Evolutionary conservation across 805 yeast genomes (phyloP).

Genomic region (Isabelozyma heimii): DNA sequence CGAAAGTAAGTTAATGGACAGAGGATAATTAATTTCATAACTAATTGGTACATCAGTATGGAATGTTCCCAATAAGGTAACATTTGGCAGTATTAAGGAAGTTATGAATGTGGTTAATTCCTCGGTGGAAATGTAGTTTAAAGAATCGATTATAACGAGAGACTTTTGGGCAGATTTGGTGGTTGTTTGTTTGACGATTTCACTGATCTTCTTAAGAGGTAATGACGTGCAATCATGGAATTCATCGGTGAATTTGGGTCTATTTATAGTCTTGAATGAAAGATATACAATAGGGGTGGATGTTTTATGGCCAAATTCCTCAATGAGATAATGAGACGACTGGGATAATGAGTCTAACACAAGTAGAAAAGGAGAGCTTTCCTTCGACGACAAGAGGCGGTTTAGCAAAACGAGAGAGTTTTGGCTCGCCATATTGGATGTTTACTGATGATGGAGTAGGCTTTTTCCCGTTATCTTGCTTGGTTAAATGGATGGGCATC

Average conservation of each 20-base stretch:
- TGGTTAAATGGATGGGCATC: not conserved
- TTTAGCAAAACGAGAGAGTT: conserved; percentile 53
- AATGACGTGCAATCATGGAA: conserved; percentile 45
- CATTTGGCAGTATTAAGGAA: conserved; percentile 34
- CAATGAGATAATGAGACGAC: conserved; percentile 53
- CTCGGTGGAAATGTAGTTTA: conserved; percentile 53
- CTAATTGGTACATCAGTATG: conserved; percentile 39
- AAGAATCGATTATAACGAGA: conserved; percentile 63
- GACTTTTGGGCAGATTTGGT: conserved; percentile 21
- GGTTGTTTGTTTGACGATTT: conserved; percentile 13
- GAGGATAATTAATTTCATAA: conserved; percentile 51
- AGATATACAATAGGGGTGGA: conserved; percentile 48
- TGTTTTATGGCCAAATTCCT: conserved; percentile 52
- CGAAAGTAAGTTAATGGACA: conserved; percentile 47
- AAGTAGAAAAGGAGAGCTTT: conserved; percentile 69
- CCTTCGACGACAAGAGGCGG: conserved; percentile 68
- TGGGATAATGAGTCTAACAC: conserved; percentile 70
- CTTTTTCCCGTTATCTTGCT: not conserved
- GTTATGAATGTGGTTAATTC: conserved; percentile 51
- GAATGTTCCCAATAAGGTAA: conserved; percentile 31
- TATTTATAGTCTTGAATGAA: conserved; percentile 63
- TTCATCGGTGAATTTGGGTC: conserved; percentile 48
- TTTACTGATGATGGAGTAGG: not conserved
- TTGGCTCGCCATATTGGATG: conserved; percentile 28
- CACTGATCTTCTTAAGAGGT: conserved; percentile 13